These are phyloP conservation scores for Pyrenophora teres DNA, from an alignment of 2,329 filamentous ascomycete genomes.

Conservation along the genomic window DNA sequence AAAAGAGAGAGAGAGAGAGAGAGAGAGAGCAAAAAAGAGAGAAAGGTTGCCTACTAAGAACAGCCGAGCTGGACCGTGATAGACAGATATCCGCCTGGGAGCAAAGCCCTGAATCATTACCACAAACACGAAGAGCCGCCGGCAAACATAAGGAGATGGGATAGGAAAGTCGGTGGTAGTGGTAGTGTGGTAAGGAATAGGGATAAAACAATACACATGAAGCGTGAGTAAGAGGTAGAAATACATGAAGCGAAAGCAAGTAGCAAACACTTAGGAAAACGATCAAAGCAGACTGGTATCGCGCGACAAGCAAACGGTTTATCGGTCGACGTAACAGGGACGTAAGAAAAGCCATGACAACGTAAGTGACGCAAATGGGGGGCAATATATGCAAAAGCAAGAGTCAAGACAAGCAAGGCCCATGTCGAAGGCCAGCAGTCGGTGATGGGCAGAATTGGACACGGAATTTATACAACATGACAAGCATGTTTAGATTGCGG, in stretches of 20 bases:
- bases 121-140: too few species aligned
- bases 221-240: neutral
- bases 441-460: neutral
- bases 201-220: constrained; percentile 1
- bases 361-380: neutral
- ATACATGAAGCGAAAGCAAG: neutral
- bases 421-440: too few species aligned
- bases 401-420: too few species aligned
- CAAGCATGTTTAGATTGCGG: neutral
- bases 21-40: too few species aligned
- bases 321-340: constrained; percentile 4
- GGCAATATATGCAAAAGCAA: too few species aligned
- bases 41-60: too few species aligned
- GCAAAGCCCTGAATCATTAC: too few species aligned
- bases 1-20: too few species aligned
- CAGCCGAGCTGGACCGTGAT: too few species aligned
- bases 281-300: constrained; percentile 7
- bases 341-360: neutral
- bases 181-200: neutral
- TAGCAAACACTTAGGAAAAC: neutral
- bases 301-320: constrained; percentile 3
- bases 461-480: neutral
- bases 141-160: too few species aligned
- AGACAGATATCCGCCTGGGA: too few species aligned
- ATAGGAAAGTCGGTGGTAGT: too few species aligned